Base-by-base conservation (phyloP, 305 asterid genomes). In the Fraxinus nigra region DNA sequence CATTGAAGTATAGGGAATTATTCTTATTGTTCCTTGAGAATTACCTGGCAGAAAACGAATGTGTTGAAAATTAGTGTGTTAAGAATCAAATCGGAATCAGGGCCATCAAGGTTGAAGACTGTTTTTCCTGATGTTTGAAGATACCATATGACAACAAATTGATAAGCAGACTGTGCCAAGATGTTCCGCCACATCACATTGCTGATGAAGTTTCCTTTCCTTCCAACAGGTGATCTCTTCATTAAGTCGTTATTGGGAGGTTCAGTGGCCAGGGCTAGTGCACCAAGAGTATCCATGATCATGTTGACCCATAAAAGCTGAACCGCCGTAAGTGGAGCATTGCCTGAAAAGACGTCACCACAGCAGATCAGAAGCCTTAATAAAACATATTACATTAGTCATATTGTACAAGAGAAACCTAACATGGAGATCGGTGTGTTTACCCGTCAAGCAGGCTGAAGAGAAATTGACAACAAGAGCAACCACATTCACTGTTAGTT, bases 281-380 rank as follows among this genome's bases (percentile, higher is more conserved):
- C 98, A 78, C 98, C 98, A 22, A 95, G 93, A 54, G 98, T 95
- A 77, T 95, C 98, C 98, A 95, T 95, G 76, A 95, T 95, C 98
- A 95, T 95, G 92, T 95, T 95, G 69, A 95, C 98, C 98, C 98
- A 95, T 46, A 95, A 89, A 83, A 93, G 95, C 90, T 95, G 98
- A 86, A 95, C 98, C 43, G 98, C 98, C 18, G 98, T 95, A 70
- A 95, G 95, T 51, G 98, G 98, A 35, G 98, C 93, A 76, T 76
- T 88, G 78, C 98, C 98, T 95, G 91, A 85, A 87, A 79, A 11
- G 16, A 82, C 16, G 9, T 11, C 51, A 72, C 38, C 56, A 37
- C 7, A 48, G 78, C 75, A 70, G 34, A 84, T 34, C 30, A 67
- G 35, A 61, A 65, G 34, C 73, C n/a, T 81, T 63, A 76, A 65